These are phyloP conservation scores for Jatropha podagrica DNA, from an alignment of 441 rosid species.

Conservation along the genomic window DNA sequence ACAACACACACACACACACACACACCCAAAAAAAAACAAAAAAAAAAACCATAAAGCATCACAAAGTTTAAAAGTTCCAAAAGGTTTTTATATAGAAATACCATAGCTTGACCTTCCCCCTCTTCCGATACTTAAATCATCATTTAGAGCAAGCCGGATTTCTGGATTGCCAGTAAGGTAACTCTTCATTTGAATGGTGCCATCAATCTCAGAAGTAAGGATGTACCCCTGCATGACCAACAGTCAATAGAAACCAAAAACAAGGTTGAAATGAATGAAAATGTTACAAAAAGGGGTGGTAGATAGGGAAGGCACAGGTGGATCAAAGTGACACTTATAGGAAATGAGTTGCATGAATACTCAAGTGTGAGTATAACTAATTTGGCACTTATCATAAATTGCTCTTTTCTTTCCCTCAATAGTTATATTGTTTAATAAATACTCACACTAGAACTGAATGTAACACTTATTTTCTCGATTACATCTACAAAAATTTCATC, in stretches of 20 bases:
- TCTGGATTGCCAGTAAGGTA: conserved; percentile 84
- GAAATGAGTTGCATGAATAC: neutral
- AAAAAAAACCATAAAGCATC: neutral
- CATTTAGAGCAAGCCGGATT: conserved; percentile 81
- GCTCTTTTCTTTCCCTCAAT: neutral
- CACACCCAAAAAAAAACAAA: too few species aligned
- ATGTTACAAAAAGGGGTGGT: neutral
- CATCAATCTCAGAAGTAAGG: conserved; percentile 90
- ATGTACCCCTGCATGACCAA: conserved; percentile 62
- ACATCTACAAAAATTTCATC: conserved; percentile 93
- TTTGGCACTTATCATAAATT: neutral
- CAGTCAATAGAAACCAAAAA: conserved; percentile 1
- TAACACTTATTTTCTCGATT: conserved; percentile 88
- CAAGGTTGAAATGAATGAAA: neutral
- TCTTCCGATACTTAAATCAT: conserved; percentile 70
- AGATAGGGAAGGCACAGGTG: too few species aligned
- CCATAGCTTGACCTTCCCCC: conserved; percentile 73
- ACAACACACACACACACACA: neutral
- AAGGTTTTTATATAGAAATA: conserved; percentile 28
- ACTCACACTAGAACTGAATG: conserved; percentile 92
- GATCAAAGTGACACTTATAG: too few species aligned
- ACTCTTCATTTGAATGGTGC: conserved; percentile 96
- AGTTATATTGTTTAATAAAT: neutral
- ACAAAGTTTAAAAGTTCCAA: neutral
- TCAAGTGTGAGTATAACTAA: neutral